Percentiles rank a stretch among this genome's conserved stretches.
Evolutionary conservation across 164 flowering plant genomes (phyloP).

Genomic region (Chloranthus sessilifolius): DNA sequence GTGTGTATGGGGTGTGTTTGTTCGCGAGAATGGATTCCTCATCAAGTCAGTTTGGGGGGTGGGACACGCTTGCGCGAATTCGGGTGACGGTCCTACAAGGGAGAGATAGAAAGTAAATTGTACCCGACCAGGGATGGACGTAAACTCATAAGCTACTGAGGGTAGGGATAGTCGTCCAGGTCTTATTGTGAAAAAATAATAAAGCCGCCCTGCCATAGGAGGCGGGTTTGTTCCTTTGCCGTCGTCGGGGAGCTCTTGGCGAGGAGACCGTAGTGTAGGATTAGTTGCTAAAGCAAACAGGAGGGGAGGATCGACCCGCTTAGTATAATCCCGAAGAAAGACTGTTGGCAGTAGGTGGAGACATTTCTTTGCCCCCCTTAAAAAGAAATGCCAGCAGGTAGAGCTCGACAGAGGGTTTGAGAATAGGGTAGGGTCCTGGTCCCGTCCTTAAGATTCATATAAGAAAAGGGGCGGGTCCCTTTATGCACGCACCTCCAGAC

Average conservation of each 20-base stretch:
- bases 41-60: no score
- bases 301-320: no score
- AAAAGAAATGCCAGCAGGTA: no score
- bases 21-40: no score
- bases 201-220: conserved; percentile 3
- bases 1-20: no score
- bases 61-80: conserved; percentile 1
- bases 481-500: conserved; percentile 1
- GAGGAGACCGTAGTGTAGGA: conserved; percentile 7
- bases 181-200: conserved; percentile 3
- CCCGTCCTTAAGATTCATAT: not conserved
- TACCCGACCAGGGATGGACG: conserved; percentile 6
- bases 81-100: conserved; percentile 4
- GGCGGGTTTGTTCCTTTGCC: not conserved
- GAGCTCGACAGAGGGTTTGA: no score
- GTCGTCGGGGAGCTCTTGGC: conserved; percentile 6
- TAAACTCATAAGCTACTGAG: conserved; percentile 2
- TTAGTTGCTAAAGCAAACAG: conserved; percentile 3
- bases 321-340: no score
- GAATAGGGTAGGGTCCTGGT: not conserved
- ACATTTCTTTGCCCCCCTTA: no score
- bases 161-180: conserved; percentile 5
- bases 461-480: conserved; percentile 5
- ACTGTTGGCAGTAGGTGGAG: no score
- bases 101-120: conserved; percentile 1